Evolutionary conservation across 371 early-diverging fungal species (phyloP), one percentile per base, ranked within the genome.

Genomic region (Mortierella sp.): DNA sequence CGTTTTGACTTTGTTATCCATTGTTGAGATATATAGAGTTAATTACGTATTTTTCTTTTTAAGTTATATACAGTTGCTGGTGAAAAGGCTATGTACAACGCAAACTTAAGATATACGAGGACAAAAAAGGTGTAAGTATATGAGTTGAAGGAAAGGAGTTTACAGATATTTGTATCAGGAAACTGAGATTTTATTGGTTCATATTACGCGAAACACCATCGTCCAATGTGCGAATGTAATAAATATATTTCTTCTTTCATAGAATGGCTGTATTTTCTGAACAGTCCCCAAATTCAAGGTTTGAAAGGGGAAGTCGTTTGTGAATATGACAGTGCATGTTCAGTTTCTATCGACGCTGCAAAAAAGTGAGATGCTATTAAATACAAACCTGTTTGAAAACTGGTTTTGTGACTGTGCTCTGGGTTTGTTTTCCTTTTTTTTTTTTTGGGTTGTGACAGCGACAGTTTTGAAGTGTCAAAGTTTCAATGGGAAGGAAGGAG

Each of bases 361-460:
- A n/a, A n/a, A n/a, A n/a, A n/a, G n/a, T 6, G n/a, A 2, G 15
- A 19, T 10, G 19, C 15, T 19, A n/a, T 45, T 45, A n/a, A 17
- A 2, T 17, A 15, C 4, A 45, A 45, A 45, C 45, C 15, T 45
- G 45, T 15, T 45, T 45, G 45, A 45, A 45, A 45, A 45, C 45
- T 19, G 45, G 45, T 45, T 37, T 45, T 53, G 53, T 53, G 53
- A 53, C 53, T 22, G 53, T 26, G 1, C 9, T 26, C 28, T 26
- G 28, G 26, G 28, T 53, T 53, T 53, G 47, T 47, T 47, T 47
- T 47, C 47, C 47, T 47, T 47, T 47, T 47, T 47, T 47, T 47
- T 47, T 47, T 47, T 40, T 40, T 40, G 2, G 13, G 8, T 9
- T 47, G 47, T 47, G 47, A 47, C 47, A 47, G 40, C 40, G 13